Conservation (phyloP, 345 rosid species). For the Rhodomyrtus tomentosa region DNA sequence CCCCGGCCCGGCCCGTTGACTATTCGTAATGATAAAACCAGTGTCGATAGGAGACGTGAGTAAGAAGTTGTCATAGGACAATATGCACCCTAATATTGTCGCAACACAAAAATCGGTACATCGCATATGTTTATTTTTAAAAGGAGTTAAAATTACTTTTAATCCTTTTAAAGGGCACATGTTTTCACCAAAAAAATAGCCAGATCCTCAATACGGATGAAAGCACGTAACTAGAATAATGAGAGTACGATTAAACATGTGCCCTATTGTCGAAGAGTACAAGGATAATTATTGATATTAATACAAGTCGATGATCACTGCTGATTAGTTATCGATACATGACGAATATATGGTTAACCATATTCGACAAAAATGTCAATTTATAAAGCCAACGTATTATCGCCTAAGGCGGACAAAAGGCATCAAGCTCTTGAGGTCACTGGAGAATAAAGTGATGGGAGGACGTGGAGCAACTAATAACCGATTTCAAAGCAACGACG, state of each 20-base stretch:
- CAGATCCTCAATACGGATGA: too few species aligned
- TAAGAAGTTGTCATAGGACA: background rate
- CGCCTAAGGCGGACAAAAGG: too few species aligned
- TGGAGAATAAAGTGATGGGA: too few species aligned
- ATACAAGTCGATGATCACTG: background rate
- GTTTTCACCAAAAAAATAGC: too few species aligned
- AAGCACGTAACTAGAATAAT: too few species aligned
- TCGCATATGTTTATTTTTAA: too few species aligned
- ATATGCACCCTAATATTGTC: background rate
- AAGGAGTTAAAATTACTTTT: background rate
- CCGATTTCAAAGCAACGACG: background rate
- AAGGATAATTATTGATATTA: background rate
- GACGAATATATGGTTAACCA: fast-evolving
- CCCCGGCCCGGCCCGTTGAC: too few species aligned
- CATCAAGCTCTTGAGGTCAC: too few species aligned
- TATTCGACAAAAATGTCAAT: background rate
- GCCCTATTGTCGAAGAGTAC: too few species aligned
- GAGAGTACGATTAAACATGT: too few species aligned
- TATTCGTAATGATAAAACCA: too few species aligned
- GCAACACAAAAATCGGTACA: background rate
- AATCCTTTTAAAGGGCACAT: background rate
- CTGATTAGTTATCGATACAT: background rate
- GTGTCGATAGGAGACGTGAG: too few species aligned
- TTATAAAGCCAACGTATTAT: background rate
- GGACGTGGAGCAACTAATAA: background rate